Evolutionary conservation across 768 basidiomycete genomes (phyloP), one percentile per base, ranked within the genome.

Genomic region (Leccinum pellstonianum): DNA sequence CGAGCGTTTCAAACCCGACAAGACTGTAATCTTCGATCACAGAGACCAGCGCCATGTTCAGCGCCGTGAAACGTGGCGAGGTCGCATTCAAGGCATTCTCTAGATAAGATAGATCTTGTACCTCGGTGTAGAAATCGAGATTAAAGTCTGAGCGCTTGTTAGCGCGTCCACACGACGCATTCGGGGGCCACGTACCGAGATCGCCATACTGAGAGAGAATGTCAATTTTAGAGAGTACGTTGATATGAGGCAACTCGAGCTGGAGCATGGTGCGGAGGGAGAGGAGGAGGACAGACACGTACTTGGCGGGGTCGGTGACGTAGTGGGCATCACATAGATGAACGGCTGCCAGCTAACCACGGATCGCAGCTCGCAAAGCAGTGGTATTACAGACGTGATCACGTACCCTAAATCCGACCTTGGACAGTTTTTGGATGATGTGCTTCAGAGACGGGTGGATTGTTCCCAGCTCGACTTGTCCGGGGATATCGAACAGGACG

Each of bases 231-330:
- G 93, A 95, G 14, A 99, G 80, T 3, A 99, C 97, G 69, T 99
- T 98, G 76, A 99, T 80, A 71, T 98, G 97, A 0, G 97, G 97
- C n/a, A 98, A 82, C 68, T 97, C 97, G 57, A 99, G 82, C 68
- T 98, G 95, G n/a, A 99, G 80, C 97, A 98, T 98, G 15, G 96
- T 92, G 52, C 97, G 83, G 27, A 99, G 81, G 11, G 95, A 93
- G 12, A 98, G 85, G 37, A 99, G 82, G 47, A 98, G 81, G 38
- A 98, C 86, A 12, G 95, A 94, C 60, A 98, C 82, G 75, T 95
- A 99, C 77, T 98, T 98, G 3, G 93, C 82, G 3, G 95, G 89
- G 70, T 98, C 95, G 50, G 95, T 96, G 67, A 98, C 90, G 73
- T 98, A 95, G 75, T 96, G 93, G 1, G 97, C 92, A 76, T 99